Conservation (phyloP, 2,329 filamentous ascomycete species). For the Epichloe aotearoae region DNA sequence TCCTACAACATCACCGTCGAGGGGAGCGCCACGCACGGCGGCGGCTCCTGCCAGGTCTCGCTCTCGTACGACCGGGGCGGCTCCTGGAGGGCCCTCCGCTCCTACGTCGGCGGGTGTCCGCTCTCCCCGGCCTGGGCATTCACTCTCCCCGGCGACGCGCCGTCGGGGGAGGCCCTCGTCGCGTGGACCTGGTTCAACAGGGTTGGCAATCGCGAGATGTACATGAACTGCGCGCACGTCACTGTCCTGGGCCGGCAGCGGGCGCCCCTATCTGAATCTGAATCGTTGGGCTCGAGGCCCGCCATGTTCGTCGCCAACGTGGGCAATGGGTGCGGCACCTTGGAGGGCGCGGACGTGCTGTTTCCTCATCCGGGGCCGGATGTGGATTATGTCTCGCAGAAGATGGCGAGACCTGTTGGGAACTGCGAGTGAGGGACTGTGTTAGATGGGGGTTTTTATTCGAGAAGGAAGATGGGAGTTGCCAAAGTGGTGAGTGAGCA, state of each 20-base stretch:
- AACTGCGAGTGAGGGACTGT: constrained; percentile 3
- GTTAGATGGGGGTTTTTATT: constrained; percentile 2
- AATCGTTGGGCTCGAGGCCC: constrained; percentile 47
- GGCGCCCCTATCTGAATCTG: constrained; percentile 7
- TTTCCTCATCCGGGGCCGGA: constrained; percentile 54
- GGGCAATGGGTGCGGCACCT: constrained; percentile 42
- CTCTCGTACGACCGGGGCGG: constrained; percentile 60
- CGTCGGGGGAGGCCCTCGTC: constrained; percentile 48
- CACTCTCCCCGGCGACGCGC: constrained; percentile 49
- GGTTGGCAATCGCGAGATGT: constrained; percentile 68
- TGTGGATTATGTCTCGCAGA: constrained; percentile 26
- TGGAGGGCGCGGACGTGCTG: constrained; percentile 41
- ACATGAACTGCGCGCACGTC: constrained; percentile 72
- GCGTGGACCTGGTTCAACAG: constrained; percentile 72
- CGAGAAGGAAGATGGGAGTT: too few relatives aligned
- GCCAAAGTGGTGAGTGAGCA: background rate
- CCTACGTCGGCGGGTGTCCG: constrained; percentile 42
- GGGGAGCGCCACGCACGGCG: constrained; percentile 50
- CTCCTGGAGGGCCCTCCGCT: constrained; percentile 54
- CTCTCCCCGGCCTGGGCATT: constrained; percentile 45
- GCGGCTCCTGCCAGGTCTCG: constrained; percentile 65
- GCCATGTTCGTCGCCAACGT: constrained; percentile 62
- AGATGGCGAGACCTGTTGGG: constrained; percentile 23
- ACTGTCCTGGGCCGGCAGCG: constrained; percentile 36
- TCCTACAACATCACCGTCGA: constrained; percentile 49